Evolutionary conservation across 2,329 filamentous ascomycete genomes (phyloP).

Genomic region (Colletotrichum spaethianum): DNA sequence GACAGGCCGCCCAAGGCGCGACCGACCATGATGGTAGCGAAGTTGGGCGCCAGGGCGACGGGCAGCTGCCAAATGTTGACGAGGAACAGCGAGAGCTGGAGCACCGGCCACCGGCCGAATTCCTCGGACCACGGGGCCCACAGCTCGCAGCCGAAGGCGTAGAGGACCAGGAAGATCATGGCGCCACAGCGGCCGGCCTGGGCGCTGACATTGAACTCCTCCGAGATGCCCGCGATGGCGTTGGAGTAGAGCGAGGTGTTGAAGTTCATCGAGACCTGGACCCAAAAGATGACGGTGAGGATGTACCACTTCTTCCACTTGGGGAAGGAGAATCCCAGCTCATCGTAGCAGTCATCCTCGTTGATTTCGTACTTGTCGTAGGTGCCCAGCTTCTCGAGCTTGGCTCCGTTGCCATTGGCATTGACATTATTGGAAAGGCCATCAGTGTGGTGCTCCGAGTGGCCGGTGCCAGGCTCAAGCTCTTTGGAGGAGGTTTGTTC

Average conservation of each 20-base stretch:
- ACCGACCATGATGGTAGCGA: constrained; percentile 78
- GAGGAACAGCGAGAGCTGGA: constrained; percentile 80
- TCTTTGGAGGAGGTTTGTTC: constrained; percentile 13
- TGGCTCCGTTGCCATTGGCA: constrained; percentile 34
- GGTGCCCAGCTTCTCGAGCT: constrained; percentile 54
- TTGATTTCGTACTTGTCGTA: constrained; percentile 62
- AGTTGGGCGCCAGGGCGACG: constrained; percentile 81
- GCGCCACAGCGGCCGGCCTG: constrained; percentile 81
- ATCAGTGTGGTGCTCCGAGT: constrained; percentile 50
- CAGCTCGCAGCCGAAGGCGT: constrained; percentile 89
- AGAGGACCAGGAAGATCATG: constrained; percentile 83
- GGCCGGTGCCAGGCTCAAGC: background rate
- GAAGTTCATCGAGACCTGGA: constrained; percentile 85
- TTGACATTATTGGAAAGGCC: constrained; percentile 52
- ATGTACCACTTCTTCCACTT: constrained; percentile 79
- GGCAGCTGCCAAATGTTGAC: constrained; percentile 85
- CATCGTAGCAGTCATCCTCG: constrained; percentile 74
- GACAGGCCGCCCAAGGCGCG: constrained; percentile 79
- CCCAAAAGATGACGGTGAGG: constrained; percentile 79
- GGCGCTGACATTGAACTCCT: constrained; percentile 77
- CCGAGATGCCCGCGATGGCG: constrained; percentile 73
- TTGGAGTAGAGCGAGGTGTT: constrained; percentile 83
- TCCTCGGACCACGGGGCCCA: constrained; percentile 94
- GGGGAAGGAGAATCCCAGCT: constrained; percentile 75
- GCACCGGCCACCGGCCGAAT: constrained; percentile 81